phyloP scores from a whole-genome alignment of 2,329 filamentous ascomycete species.

The Epichloe coenophiala region DNA sequence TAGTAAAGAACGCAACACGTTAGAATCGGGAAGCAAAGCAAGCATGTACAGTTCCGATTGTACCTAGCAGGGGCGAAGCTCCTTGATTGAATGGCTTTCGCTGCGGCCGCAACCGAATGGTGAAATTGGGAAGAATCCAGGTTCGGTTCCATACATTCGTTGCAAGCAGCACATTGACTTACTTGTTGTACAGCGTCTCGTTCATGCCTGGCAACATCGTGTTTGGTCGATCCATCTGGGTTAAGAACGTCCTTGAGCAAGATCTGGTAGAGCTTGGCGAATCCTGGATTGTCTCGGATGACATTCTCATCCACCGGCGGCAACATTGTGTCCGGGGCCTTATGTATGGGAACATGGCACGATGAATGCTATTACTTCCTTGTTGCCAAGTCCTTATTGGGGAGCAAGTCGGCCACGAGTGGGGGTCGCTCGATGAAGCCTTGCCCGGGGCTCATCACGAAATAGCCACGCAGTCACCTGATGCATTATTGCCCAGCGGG shows the following conservation, averaged over 20 bases:
- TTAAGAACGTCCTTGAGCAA: constrained; percentile 42
- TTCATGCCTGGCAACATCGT: constrained; percentile 35
- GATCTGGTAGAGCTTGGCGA: constrained; percentile 42
- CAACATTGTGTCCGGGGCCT: constrained; percentile 29
- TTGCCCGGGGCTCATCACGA: constrained; percentile 12
- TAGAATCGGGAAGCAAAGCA: background rate
- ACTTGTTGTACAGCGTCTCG: constrained; percentile 37
- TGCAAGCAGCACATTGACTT: constrained; percentile 4
- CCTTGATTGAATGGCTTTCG: too few species aligned
- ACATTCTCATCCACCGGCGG: constrained; percentile 43
- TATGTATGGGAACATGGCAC: background rate
- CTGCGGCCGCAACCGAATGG: background rate
- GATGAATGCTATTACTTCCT: background rate
- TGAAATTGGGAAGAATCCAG: too few species aligned
- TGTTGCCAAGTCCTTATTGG: background rate
- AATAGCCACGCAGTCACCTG: constrained; percentile 22
- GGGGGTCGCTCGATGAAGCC: background rate
- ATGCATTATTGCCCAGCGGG: constrained; percentile 6
- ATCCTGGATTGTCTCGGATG: constrained; percentile 43
- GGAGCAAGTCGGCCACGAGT: background rate
- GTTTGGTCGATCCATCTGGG: constrained; percentile 42
- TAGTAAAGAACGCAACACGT: too few species aligned
- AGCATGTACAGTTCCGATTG: too few species aligned
- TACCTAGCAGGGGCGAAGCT: too few species aligned
- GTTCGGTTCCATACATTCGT: too few species aligned